These are phyloP conservation scores for Pythium dissimile DNA, from an alignment of 352 stramenopile species.

Conservation along the genomic window DNA sequence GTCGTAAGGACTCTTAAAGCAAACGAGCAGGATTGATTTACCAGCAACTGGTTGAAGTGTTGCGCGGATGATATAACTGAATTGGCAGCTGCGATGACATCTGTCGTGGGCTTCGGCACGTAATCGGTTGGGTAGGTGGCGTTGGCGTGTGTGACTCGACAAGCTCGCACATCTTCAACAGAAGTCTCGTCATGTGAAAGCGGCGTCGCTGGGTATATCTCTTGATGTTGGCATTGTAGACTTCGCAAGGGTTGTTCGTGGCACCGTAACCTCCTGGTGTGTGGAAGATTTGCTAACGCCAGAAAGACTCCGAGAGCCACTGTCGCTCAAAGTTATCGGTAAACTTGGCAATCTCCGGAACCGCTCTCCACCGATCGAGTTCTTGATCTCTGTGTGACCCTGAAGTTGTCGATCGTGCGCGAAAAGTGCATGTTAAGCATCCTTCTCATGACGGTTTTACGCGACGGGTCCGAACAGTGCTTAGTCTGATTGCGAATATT, in stretches of 20 bases:
- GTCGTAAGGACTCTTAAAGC: background rate
- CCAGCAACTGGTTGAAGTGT: background rate
- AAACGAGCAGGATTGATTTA: background rate
- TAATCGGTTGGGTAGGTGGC: background rate
- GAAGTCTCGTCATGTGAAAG: slow-evolving; percentile 1
- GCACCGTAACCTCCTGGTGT: background rate
- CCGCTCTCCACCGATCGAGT: background rate
- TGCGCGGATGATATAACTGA: background rate
- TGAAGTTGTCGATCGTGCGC: background rate
- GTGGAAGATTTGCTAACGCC: slow-evolving; percentile 6
- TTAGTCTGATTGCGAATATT: background rate
- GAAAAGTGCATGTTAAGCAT: background rate
- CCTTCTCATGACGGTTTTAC: background rate
- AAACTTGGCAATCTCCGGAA: background rate
- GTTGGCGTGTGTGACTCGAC: background rate
- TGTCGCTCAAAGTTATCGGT: background rate
- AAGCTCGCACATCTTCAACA: slow-evolving; percentile 4
- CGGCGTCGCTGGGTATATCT: background rate
- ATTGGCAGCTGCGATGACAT: background rate
- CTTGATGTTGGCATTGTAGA: background rate
- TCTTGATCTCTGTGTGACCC: background rate
- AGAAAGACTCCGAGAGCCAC: background rate
- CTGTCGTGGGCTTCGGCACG: background rate
- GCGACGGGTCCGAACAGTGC: background rate
- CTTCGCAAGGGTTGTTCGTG: slow-evolving; percentile 1